phyloP scores from a whole-genome alignment of 2,329 filamentous ascomycete genomes.

The Magnaporthiopsis rhizophila region DNA sequence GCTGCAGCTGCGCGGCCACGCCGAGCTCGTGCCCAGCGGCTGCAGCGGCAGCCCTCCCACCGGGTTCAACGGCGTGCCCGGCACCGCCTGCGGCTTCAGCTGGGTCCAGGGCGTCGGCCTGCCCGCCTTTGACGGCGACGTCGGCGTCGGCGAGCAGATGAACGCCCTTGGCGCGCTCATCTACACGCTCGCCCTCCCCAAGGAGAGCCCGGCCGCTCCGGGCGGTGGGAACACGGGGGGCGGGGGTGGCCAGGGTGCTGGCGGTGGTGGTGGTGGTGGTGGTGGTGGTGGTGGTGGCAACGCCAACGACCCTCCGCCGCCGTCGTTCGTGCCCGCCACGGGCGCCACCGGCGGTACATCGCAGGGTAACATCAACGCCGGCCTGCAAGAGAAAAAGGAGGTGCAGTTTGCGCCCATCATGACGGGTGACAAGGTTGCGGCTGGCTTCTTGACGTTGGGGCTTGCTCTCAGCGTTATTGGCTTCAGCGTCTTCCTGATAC shows the following conservation, averaged over 20 bases:
- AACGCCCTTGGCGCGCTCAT: constrained; percentile 56
- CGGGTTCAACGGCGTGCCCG: constrained; percentile 41
- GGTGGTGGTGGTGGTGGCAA: too few species aligned
- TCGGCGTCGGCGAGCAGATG: constrained; percentile 64
- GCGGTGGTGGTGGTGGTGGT: not conserved
- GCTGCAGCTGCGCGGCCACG: constrained; percentile 42
- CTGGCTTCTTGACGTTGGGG: constrained; percentile 46
- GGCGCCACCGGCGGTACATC: constrained; percentile 52
- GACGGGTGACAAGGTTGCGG: constrained; percentile 43
- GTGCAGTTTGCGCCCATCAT: constrained; percentile 32
- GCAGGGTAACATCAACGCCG: constrained; percentile 39
- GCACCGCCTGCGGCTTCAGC: constrained; percentile 59
- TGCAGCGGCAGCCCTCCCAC: constrained; percentile 39
- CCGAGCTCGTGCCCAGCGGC: constrained; percentile 40
- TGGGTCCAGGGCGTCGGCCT: constrained; percentile 42
- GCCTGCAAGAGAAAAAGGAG: constrained; percentile 21
- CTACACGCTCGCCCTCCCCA: constrained; percentile 42
- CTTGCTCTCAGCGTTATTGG: constrained; percentile 40
- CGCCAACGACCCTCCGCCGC: not conserved
- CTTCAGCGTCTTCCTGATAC: constrained; percentile 41
- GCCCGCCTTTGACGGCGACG: constrained; percentile 45
- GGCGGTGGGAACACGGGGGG: too few species aligned
- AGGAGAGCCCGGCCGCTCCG: not conserved
- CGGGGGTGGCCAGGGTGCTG: too few species aligned
- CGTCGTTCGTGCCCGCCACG: constrained; percentile 37